Evolutionary conservation across 495 filamentous ascomycete genomes (phyloP).

Genomic region (Neurospora intermedia): DNA sequence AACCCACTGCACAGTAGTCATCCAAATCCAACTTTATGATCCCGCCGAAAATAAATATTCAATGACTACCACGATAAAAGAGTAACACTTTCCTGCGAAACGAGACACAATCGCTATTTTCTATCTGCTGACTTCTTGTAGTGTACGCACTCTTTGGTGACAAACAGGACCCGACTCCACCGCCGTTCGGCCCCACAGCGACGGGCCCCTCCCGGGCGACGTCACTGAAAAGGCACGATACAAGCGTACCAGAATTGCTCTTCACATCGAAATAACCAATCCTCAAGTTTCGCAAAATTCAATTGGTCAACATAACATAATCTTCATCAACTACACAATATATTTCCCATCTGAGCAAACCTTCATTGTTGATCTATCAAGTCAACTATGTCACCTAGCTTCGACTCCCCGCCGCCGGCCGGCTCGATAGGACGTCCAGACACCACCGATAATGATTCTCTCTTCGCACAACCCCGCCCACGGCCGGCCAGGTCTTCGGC

Average conservation of each 20-base stretch:
- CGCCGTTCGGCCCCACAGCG: not conserved
- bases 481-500: conserved; percentile 26
- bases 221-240: not conserved
- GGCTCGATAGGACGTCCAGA: not conserved
- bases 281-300: not conserved
- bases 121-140: not conserved
- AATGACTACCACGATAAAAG: not conserved
- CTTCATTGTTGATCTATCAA: not conserved
- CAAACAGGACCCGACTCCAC: not conserved
- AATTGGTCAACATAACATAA: not conserved
- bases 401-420: conserved; percentile 12
- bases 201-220: too few relatives aligned
- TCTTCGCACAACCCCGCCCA: conserved; percentile 23
- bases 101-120: not conserved
- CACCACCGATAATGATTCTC: not conserved
- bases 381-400: conserved; percentile 7
- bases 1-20: not conserved
- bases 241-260: not conserved
- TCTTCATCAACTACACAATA: not conserved
- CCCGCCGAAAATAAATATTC: not conserved
- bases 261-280: not conserved
- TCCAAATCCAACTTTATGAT: not conserved
- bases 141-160: not conserved
- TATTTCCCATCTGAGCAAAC: not conserved
- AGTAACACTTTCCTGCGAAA: not conserved